These are phyloP conservation scores for Xylaria cubensis DNA, from an alignment of 495 filamentous ascomycete species.

Conservation along the genomic window DNA sequence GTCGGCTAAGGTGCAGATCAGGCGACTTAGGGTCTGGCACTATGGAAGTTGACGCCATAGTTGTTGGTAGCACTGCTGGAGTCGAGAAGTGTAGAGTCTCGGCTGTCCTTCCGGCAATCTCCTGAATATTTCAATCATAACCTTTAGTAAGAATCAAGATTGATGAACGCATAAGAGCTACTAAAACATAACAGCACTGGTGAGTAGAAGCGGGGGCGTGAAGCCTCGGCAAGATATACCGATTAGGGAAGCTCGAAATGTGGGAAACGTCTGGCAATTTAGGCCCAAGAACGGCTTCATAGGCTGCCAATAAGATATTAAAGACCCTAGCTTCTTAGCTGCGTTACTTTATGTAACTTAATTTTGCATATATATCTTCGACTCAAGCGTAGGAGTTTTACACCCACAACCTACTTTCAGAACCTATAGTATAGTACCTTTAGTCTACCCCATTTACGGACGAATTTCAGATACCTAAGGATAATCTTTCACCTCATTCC, in stretches of 20 bases:
- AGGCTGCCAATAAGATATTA: too few species aligned
- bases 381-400: not conserved
- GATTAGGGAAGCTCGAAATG: too few species aligned
- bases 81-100: not conserved
- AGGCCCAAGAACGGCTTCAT: too few species aligned
- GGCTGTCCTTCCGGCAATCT: not conserved
- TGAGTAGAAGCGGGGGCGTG: not conserved
- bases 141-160: not conserved
- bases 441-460: too few species aligned
- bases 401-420: not conserved
- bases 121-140: not conserved
- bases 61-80: not conserved
- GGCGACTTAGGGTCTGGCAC: constrained; percentile 60
- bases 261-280: too few species aligned
- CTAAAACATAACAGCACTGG: not conserved
- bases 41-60: constrained; percentile 3
- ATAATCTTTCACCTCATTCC: not conserved
- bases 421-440: not conserved
- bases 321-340: too few species aligned
- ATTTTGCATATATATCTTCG: too few species aligned
- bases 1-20: constrained; percentile 66
- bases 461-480: too few species aligned
- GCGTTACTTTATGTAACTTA: too few species aligned
- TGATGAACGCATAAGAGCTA: not conserved
- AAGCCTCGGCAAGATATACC: too few species aligned